These are phyloP conservation scores for Aurantiochytrium sp. DNA, from an alignment of 108 stramenopile genomes.

Conservation along the genomic window DNA sequence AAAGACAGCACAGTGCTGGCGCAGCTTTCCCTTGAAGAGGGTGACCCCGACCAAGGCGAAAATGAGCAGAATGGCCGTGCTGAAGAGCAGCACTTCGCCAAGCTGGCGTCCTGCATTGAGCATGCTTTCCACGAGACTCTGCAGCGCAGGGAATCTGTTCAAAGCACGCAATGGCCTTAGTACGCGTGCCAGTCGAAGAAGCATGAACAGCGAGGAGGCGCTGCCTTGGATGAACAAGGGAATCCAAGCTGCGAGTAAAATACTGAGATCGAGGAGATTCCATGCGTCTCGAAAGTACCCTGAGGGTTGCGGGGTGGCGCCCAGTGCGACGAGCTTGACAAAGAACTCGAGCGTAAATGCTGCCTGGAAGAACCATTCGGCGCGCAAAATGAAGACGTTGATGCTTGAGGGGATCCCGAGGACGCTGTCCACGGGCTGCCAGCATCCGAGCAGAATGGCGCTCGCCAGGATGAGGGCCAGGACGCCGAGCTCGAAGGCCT, in stretches of 20 bases:
- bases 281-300: constrained; percentile 15
- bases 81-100: neutral
- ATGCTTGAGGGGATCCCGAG: neutral
- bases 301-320: neutral
- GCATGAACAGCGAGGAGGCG: neutral
- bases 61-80: constrained; percentile 18
- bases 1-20: neutral
- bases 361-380: neutral
- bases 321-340: neutral
- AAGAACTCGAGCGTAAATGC: neutral
- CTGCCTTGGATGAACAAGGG: neutral
- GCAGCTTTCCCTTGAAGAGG: constrained; percentile 21
- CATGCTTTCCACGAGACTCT: neutral
- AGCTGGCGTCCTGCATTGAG: neutral
- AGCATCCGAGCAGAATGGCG: neutral
- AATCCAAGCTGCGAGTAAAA: neutral
- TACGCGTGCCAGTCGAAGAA: neutral
- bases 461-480: neutral
- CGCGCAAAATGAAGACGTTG: neutral
- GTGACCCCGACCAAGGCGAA: constrained; percentile 24
- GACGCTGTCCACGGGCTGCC: neutral
- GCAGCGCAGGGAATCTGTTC: neutral
- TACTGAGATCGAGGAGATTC: neutral
- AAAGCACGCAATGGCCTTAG: constrained; percentile 1
- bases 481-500: neutral